Percentiles rank a stretch among this genome's conserved stretches.
phyloP scores from a whole-genome alignment of 768 basidiomycete genomes.

The Leucocoprinus leucothites region DNA sequence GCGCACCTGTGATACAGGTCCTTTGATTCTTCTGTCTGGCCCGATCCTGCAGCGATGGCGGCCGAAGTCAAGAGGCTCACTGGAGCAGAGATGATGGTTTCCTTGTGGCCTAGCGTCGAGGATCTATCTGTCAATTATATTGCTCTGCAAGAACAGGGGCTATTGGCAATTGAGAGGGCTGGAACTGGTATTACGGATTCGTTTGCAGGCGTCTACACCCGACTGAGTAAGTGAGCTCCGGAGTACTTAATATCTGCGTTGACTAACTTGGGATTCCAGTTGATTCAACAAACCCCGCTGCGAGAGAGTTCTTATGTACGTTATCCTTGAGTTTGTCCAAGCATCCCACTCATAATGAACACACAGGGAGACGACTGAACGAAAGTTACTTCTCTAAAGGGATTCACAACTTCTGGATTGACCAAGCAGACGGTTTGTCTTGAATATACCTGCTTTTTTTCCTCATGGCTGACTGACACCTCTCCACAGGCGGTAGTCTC shows the following conservation, averaged over 20 bases:
- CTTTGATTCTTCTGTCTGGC: constrained; percentile 31
- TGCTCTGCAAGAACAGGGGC: constrained; percentile 25
- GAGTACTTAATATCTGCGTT: no score
- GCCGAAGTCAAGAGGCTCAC: constrained; percentile 30
- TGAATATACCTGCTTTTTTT: background rate
- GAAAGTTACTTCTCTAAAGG: constrained; percentile 34
- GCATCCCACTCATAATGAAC: background rate
- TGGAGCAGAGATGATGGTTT: constrained; percentile 37
- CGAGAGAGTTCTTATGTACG: constrained; percentile 33
- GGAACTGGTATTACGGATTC: constrained; percentile 33
- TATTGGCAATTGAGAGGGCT: constrained; percentile 31
- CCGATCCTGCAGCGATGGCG: constrained; percentile 31
- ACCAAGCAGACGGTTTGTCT: constrained; percentile 31
- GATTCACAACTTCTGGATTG: constrained; percentile 36
- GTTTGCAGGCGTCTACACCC: constrained; percentile 32
- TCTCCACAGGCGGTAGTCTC: constrained; percentile 26
- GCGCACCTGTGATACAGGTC: constrained; percentile 21
- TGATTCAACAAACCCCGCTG: constrained; percentile 34
- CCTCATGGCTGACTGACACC: background rate
- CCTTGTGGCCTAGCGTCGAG: constrained; percentile 36
- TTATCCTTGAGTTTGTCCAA: background rate
- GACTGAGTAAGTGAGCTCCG: no score
- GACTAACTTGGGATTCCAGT: constrained; percentile 19
- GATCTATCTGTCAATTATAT: constrained; percentile 33
- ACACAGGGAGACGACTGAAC: constrained; percentile 31